Evolutionary conservation across 1,284 basidiomycete species (phyloP), one percentile per base, ranked within the genome.

Genomic region (Rhodotorula mucilaginosa): DNA sequence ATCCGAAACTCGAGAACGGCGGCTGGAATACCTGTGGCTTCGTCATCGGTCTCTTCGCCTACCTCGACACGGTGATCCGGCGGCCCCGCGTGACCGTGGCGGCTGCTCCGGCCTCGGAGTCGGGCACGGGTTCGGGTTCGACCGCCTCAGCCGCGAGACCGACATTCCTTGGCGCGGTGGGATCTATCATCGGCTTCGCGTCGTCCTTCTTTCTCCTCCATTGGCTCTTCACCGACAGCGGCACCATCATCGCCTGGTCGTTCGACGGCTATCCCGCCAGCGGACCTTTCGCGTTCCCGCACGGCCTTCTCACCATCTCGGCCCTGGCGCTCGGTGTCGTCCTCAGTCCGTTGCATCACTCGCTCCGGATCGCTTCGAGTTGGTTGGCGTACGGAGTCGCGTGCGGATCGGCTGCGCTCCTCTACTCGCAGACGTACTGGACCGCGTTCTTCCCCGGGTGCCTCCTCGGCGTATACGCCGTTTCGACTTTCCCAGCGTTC

Each of bases 231-330:
- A 87, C 88, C 10, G 93, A 97, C 76, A 83, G 89, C 1, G 90
- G 89, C 71, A 94, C 92, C 0, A 85, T 95, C 67, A 87, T 96
- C 72, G 88, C 91, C 2, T 96, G 92, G 91, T 89, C 90, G 1
- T 97, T 93, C 92, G 90, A 90, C 0, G 94, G 94, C 2, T 96
- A 89, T 77, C 91, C 94, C 0, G 78, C 86, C 70, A 86, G 83
- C 57, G 92, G 91, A 1, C 93, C 92, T 1, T 81, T 88, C 15
- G 89, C 92, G 3, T 87, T 91, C 78, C 82, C 74, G 2, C 88
- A 92, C 78, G 89, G 89, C 29, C 85, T 86, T 0, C 78, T 91
- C 54, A 89, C 91, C 34, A 83, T 93, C 58, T 75, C 87, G n/a
- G 86, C 86, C 2, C 87, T 91, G 77, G 84, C 84, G 2, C 46